These are phyloP conservation scores for Claviceps sp. DNA, from an alignment of 2,329 filamentous ascomycete genomes.

Conservation along the genomic window DNA sequence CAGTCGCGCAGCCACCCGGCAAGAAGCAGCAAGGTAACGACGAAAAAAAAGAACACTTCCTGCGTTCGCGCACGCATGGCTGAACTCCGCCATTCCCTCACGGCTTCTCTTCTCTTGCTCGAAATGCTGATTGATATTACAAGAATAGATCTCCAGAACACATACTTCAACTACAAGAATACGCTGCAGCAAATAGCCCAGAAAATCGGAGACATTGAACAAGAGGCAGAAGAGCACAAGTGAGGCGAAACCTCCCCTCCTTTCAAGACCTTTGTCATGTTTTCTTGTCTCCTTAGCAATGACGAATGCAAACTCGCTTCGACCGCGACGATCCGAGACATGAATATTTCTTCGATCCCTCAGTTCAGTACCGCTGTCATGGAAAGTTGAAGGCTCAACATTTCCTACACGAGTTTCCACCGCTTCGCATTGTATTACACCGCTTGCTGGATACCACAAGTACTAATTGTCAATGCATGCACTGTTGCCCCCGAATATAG, in stretches of 20 bases:
- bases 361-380: no score
- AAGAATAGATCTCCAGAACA: slow-evolving; percentile 57
- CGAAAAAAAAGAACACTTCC: background rate
- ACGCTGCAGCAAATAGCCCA: slow-evolving; percentile 82
- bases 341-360: no score
- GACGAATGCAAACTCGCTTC: background rate
- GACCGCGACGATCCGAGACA: background rate
- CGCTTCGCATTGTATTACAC: background rate
- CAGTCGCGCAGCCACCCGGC: slow-evolving; percentile 30
- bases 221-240: slow-evolving; percentile 98
- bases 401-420: no score
- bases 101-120: background rate
- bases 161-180: slow-evolving; percentile 67
- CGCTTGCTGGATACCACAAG: background rate
- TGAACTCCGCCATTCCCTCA: background rate
- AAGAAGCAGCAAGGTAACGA: slow-evolving; percentile 61
- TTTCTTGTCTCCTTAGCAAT: background rate
- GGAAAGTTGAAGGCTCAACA: no score
- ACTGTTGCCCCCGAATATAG: slow-evolving; percentile 32
- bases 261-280: background rate
- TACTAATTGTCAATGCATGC: background rate
- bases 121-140: background rate
- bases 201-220: slow-evolving; percentile 95
- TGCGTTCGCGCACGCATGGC: background rate
- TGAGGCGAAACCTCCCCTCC: slow-evolving; percentile 24